A percentile compares a stretch with the other conserved stretches of the same genome.
Conservation (phyloP, 2,329 filamentous ascomycete genomes). For the Plenodomus lindquistii region DNA sequence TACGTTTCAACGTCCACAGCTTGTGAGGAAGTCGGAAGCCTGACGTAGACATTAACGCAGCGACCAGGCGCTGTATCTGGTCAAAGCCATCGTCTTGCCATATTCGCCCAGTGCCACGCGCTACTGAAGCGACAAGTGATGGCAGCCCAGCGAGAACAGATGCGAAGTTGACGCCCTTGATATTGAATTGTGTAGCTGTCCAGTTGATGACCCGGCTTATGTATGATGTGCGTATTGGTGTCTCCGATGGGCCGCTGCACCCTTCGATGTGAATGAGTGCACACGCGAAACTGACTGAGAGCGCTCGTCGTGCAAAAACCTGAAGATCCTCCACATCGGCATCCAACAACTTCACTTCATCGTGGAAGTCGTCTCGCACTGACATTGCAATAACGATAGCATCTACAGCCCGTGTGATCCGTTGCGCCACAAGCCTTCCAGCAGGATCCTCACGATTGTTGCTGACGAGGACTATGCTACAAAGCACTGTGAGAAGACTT, state of each 20-base stretch:
- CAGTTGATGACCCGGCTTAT: slow-evolving; percentile 23
- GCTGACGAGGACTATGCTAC: slow-evolving; percentile 37
- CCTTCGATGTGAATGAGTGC: slow-evolving; percentile 29
- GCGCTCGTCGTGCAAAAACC: slow-evolving; percentile 34
- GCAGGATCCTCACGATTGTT: slow-evolving; percentile 18
- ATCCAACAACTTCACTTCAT: slow-evolving; percentile 27
- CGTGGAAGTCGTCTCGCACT: slow-evolving; percentile 25
- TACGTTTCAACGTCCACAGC: slow-evolving; percentile 40
- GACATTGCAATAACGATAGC: slow-evolving; percentile 27
- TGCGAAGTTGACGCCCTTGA: slow-evolving; percentile 22
- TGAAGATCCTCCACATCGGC: slow-evolving; percentile 29
- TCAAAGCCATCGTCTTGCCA: slow-evolving; percentile 40
- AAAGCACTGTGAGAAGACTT: slow-evolving; percentile 39
- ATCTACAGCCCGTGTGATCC: slow-evolving; percentile 31
- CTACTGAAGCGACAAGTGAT: slow-evolving; percentile 35
- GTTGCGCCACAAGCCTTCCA: slow-evolving; percentile 14
- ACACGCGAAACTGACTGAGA: slow-evolving; percentile 31
- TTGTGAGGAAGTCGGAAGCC: slow-evolving; percentile 32
- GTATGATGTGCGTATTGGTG: slow-evolving; percentile 11
- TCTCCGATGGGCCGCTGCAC: slow-evolving; percentile 2
- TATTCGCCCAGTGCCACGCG: slow-evolving; percentile 42
- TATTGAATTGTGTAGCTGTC: slow-evolving; percentile 28
- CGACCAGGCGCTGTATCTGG: slow-evolving; percentile 36
- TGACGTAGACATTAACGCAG: slow-evolving; percentile 29
- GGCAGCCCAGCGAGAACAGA: slow-evolving; percentile 30